Conservation (phyloP, 805 yeast species). For the Saccharomycopsis malanga region DNA sequence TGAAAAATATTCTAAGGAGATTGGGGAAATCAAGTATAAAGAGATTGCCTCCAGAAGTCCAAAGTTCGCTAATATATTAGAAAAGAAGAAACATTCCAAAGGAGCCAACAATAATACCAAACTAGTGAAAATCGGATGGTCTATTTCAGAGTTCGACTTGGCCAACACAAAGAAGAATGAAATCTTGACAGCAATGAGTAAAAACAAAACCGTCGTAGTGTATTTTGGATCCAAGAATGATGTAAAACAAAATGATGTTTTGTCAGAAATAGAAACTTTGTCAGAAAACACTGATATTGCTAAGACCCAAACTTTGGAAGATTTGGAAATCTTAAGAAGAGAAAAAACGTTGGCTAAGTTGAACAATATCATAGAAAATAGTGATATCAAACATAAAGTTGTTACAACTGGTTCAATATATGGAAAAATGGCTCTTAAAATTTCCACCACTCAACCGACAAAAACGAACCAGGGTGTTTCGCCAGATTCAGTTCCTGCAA, state of each 20-base stretch:
- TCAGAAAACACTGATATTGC: neutral
- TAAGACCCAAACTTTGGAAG: conserved; percentile 1
- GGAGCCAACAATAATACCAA: conserved; percentile 5
- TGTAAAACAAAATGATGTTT: neutral
- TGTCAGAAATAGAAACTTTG: conserved; percentile 2
- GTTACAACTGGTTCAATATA: neutral
- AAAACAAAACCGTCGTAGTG: conserved; percentile 6
- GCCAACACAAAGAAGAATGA: conserved; percentile 8
- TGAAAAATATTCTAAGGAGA: conserved; percentile 10
- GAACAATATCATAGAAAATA: conserved; percentile 5
- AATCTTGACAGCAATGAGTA: conserved; percentile 6
- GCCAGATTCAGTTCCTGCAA: neutral
- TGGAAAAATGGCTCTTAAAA: neutral
- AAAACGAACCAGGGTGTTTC: no score
- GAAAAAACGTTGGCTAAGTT: conserved; percentile 15
- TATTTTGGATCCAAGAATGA: conserved; percentile 13
- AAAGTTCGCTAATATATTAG: conserved; percentile 10
- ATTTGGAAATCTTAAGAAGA: conserved; percentile 15
- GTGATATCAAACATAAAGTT: neutral
- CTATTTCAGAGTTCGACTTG: conserved; percentile 18
- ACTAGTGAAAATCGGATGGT: conserved; percentile 17
- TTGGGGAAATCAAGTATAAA: conserved; percentile 7
- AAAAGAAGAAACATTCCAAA: conserved; percentile 2
- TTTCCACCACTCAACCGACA: neutral
- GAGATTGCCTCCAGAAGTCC: conserved; percentile 12